Conservation (phyloP, 202 grass and related monocot species). For the Eragrostis tef region DNA sequence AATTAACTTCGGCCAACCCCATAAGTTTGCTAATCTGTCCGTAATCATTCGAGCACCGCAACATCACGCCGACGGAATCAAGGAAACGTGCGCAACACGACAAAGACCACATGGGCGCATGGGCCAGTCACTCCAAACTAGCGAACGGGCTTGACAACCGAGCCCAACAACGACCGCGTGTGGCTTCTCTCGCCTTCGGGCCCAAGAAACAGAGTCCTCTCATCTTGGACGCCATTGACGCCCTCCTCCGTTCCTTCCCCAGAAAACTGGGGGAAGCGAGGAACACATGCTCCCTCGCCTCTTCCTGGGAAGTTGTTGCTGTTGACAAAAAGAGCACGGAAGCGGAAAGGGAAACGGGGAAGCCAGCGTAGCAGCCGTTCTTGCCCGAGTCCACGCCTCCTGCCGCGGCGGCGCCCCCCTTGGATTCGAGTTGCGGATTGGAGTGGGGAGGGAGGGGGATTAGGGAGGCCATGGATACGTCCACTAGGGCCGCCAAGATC, state of each 20-base stretch:
- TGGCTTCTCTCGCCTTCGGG: constrained; percentile 6
- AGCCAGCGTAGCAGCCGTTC: constrained; percentile 38
- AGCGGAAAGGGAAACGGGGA: constrained; percentile 4
- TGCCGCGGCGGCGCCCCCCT: not conserved
- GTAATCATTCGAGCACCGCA: not conserved
- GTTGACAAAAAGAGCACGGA: constrained; percentile 41
- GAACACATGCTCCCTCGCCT: constrained; percentile 40
- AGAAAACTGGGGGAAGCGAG: constrained; percentile 34
- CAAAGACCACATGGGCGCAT: constrained; percentile 13
- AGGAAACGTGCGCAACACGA: constrained; percentile 4
- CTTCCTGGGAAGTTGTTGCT: constrained; percentile 23
- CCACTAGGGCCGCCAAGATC: constrained; percentile 53
- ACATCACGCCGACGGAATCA: not conserved
- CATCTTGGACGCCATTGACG: constrained; percentile 43
- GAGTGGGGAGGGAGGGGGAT: not conserved
- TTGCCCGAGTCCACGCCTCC: constrained; percentile 18
- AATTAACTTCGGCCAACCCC: not conserved
- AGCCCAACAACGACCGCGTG: constrained; percentile 33
- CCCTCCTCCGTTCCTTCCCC: not conserved
- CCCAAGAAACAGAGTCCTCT: constrained; percentile 44
- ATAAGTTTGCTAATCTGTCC: constrained; percentile 13
- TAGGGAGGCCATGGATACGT: constrained; percentile 47
- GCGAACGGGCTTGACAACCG: not conserved
- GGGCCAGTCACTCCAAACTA: not conserved
- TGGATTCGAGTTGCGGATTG: constrained; percentile 4